Evolutionary conservation across 306 rosid species (phyloP).

Genomic region (Medicago lupulina): DNA sequence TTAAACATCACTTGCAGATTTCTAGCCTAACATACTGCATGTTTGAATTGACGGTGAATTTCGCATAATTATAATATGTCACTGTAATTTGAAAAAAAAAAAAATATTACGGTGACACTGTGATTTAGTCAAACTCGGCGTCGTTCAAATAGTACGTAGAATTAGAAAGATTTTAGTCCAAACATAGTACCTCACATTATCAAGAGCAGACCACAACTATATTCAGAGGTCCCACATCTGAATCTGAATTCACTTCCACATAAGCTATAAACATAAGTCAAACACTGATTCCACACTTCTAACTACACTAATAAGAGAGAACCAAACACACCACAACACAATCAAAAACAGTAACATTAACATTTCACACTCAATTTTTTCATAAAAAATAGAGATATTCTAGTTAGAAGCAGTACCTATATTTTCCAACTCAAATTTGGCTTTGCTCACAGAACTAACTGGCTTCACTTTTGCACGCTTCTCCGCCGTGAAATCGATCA

Average conservation of each 20-base stretch:
- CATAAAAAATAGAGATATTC: neutral
- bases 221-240: conserved; percentile 74
- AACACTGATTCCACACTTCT: conserved; percentile 3
- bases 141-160: conserved; percentile 33
- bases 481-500: conserved; percentile 91
- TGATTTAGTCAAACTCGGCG: neutral
- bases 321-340: conserved; percentile 10
- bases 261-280: conserved; percentile 16
- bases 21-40: no score
- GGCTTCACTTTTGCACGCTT: conserved; percentile 83
- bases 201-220: no score
- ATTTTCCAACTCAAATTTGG: conserved; percentile 75
- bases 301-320: conserved; percentile 12
- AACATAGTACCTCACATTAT: no score
- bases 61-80: no score
- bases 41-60: neutral
- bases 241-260: conserved; percentile 45
- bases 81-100: no score
- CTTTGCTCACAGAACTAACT: conserved; percentile 77
- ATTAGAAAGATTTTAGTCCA: conserved; percentile 47
- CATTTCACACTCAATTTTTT: conserved; percentile 10
- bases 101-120: no score
- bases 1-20: no score
- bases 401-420: conserved; percentile 60
- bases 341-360: conserved; percentile 8